Evolutionary conservation across 768 basidiomycete species (phyloP), one percentile per base, ranked within the genome.

Genomic region (Candolleomyces aberdarensis): DNA sequence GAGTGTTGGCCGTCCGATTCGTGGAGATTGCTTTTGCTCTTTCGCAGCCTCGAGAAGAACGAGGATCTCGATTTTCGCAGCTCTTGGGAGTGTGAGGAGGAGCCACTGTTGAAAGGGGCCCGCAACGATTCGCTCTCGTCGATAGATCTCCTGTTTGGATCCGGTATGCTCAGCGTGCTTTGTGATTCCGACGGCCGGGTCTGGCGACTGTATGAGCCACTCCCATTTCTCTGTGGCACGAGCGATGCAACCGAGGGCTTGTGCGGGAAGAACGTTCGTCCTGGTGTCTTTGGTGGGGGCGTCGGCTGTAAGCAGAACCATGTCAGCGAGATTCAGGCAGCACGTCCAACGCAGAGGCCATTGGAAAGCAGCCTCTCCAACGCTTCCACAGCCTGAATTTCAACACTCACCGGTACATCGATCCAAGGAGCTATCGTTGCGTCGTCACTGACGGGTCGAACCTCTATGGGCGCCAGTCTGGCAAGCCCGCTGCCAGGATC

Each of bases 11-110:
- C 64, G 69, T 75, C 73, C 26, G 50, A 48, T 8, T 26, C n/a
- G 8, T 29, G 32, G 64, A 79, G 61, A 17, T 76, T 70, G 19
- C 70, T 69, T 72, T 72, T 75, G 72, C 74, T 73, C 48, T 76
- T 69, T 68, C 78, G 72, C 68, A 81, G 64, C 64, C 78, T 75
- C 57, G 72, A 71, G 58, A 83, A 71, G 47, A 66, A 55, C 5
- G 81, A 82, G 9, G 80, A 75, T 70, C 83, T 86, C 39, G 75
- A 69, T 70, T 78, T 86, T 55, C 80, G 80, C 8, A 77, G 67
- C 56, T 79, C 76, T 11, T 64, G 69, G 5, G 72, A 71, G 59
- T 71, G 63, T 5, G 73, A 67, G 9, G 69, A 68, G 2, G 73
- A 70, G n/a, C 68, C 69, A 56, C 71, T 74, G 46, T 69, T 63